Percentiles rank a stretch among this genome's conserved stretches.
Conservation (phyloP, 2,329 filamentous ascomycete species). For the Incumbomyces delicatus region DNA sequence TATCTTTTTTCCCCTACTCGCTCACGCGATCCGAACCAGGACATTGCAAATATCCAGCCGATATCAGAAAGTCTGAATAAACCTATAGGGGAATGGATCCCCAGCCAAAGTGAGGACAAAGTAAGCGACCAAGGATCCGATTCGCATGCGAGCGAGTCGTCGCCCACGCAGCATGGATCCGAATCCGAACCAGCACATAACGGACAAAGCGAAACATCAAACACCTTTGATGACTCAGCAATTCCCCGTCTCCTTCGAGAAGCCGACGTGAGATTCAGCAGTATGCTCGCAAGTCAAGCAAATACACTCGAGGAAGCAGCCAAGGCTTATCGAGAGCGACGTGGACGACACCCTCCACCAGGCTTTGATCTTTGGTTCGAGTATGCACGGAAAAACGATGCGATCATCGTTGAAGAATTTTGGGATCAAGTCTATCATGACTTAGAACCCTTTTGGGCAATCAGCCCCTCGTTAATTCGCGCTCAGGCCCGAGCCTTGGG, state of each 20-base stretch:
- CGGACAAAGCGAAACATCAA: too few relatives aligned
- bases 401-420: constrained; percentile 40
- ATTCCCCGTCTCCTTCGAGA: background rate
- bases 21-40: too few relatives aligned
- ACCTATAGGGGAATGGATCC: too few relatives aligned
- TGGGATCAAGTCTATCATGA: constrained; percentile 45
- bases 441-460: constrained; percentile 40
- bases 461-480: constrained; percentile 18
- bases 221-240: background rate
- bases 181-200: too few relatives aligned
- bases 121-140: too few relatives aligned
- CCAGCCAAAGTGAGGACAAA: too few relatives aligned
- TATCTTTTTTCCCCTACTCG: too few relatives aligned
- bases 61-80: too few relatives aligned
- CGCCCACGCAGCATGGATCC: too few relatives aligned
- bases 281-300: constrained; percentile 26
- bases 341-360: constrained; percentile 42
- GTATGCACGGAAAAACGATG: constrained; percentile 33
- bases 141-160: too few relatives aligned
- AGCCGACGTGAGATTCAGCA: background rate
- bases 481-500: constrained; percentile 4
- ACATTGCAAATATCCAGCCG: too few relatives aligned
- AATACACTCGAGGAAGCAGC: constrained; percentile 29
- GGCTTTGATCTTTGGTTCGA: constrained; percentile 40
- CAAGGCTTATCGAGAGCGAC: constrained; percentile 32